These are phyloP conservation scores for Casaregolazyma lundiana DNA, from an alignment of 1,139 yeast species.

Conservation along the genomic window DNA sequence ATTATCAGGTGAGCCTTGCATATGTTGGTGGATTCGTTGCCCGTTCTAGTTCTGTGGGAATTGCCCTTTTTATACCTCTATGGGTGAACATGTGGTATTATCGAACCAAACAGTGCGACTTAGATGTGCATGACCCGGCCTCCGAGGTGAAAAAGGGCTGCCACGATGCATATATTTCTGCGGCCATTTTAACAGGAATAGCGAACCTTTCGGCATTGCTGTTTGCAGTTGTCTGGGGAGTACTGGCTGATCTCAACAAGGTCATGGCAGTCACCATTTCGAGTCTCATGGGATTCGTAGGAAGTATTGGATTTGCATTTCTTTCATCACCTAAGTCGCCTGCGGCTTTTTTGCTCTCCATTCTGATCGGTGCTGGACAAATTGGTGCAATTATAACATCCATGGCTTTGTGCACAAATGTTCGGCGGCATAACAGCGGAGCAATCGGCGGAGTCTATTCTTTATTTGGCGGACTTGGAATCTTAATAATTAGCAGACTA, in stretches of 20 bases:
- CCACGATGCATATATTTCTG: constrained; percentile 57
- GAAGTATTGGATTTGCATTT: constrained; percentile 36
- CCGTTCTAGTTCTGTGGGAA: constrained; percentile 57
- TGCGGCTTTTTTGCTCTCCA: constrained; percentile 34
- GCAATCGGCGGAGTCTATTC: constrained; percentile 66
- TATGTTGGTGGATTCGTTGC: constrained; percentile 62
- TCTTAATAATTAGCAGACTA: constrained; percentile 50
- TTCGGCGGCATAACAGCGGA: constrained; percentile 47
- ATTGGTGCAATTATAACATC: constrained; percentile 57
- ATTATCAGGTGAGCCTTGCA: constrained; percentile 43
- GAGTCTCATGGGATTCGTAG: constrained; percentile 37
- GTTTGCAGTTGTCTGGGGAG: constrained; percentile 63
- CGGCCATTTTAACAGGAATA: constrained; percentile 67
- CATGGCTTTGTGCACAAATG: constrained; percentile 43
- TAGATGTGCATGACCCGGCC: constrained; percentile 23
- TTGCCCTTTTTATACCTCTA: constrained; percentile 60
- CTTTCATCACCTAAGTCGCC: constrained; percentile 34
- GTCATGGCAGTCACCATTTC: constrained; percentile 37
- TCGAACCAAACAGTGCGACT: constrained; percentile 19
- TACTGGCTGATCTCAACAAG: constrained; percentile 50
- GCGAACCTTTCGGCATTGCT: constrained; percentile 54
- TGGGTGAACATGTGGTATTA: constrained; percentile 55
- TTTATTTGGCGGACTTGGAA: constrained; percentile 67
- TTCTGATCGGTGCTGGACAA: constrained; percentile 47
- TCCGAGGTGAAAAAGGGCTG: constrained; percentile 37